These are phyloP conservation scores for Chlamydomonas incerta DNA, from an alignment of 139 green algal genomes.

Conservation along the genomic window DNA sequence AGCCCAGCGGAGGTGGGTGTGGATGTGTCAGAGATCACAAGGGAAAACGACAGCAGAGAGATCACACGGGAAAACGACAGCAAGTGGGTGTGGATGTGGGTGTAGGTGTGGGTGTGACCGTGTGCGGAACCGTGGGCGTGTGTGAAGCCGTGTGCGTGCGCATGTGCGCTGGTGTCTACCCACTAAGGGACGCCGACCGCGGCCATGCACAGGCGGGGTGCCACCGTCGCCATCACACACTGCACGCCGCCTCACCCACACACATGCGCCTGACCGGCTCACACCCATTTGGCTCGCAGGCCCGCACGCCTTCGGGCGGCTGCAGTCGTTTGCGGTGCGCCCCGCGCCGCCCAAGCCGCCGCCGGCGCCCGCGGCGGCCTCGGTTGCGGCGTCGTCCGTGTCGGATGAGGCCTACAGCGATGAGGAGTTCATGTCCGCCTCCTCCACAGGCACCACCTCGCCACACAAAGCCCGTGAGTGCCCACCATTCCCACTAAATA, in stretches of 20 bases:
- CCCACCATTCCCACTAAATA: no score
- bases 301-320: background rate
- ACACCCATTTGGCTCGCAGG: background rate
- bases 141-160: no score
- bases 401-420: background rate
- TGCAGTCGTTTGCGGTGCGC: slow-evolving; percentile 21
- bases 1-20: background rate
- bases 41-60: no score
- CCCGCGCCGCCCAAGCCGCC: background rate
- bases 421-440: background rate
- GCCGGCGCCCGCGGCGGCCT: background rate
- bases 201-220: no score
- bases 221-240: no score
- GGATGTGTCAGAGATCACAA: no score
- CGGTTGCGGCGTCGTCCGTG: background rate
- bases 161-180: no score
- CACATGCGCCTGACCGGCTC: background rate
- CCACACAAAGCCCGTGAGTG: background rate
- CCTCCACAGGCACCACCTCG: background rate
- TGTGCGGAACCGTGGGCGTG: no score
- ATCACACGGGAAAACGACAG: no score
- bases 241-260: background rate
- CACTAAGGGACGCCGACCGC: no score
- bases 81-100: no score
- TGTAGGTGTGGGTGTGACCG: no score